Evolutionary conservation across 306 rosid species (phyloP), one percentile per base, ranked within the genome.

Genomic region (Amphicarpaea edgeworthii): DNA sequence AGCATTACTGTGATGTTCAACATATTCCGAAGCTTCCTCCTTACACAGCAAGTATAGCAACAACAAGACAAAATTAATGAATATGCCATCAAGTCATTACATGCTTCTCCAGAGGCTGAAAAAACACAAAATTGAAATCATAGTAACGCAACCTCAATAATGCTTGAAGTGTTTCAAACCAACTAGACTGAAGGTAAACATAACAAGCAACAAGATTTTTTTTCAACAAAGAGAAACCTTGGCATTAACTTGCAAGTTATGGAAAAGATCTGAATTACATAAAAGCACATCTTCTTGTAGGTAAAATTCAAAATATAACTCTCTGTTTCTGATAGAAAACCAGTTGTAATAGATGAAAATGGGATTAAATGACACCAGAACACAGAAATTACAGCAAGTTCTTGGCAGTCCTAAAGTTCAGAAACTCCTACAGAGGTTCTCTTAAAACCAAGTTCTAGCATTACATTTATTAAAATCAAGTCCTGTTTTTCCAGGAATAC

Each of bases 71-170:
- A 64, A 54, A 96, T 72, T 82, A 96, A 83, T 0, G 99, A 86
- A 89, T 96, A 96, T 20, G 97, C 99, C 98, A 96, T 90, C 88
- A 92, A 82, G 37, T 96, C 98, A 55, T 92, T 96, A 71, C 97
- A 96, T 54, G 96, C 96, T 78, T 95, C 97, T 41, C 77, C 89
- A 4, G 96, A 79, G 76, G 98, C 97, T 92, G 93, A 61, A 80
- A 82, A 54, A 76, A 78, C 17, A 75, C 61, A 54, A 42, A 68
- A 65, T 45, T 4, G 24, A 76, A 55, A 76, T 76, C 65, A 45
- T 72, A 68, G 59, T 51, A 21, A 12, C 14, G 66, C 16, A 68
- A 72, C 50, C 49, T 51, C 63, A 41, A 73, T 32, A 19, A 70
- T 68, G 73, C 64, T 12, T 65, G 10, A 34, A 70, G 63, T 42